Evolutionary conservation across 345 rosid species (phyloP).

Genomic region (Carallia pectinifolia): DNA sequence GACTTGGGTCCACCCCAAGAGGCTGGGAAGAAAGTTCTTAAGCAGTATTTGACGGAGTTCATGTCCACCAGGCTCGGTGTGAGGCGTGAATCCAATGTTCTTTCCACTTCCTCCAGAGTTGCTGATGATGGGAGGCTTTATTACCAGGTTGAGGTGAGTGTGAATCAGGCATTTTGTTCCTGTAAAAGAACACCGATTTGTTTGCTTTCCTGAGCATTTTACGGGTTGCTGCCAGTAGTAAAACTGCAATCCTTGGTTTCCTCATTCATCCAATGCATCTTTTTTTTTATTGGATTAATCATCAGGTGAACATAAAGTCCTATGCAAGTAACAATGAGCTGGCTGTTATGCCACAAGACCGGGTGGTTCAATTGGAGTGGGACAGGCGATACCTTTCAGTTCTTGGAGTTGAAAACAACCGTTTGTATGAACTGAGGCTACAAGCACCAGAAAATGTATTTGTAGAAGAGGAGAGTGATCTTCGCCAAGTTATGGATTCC

Average conservation of each 20-base stretch:
- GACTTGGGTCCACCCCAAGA: conserved; percentile 86
- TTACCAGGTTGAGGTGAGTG: conserved; percentile 82
- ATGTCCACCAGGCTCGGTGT: conserved; percentile 97
- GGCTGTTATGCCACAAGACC: conserved; percentile 86
- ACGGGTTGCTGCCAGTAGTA: background rate
- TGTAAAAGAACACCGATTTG: background rate
- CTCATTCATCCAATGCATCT: background rate
- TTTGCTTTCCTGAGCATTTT: background rate
- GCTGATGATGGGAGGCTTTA: conserved; percentile 92
- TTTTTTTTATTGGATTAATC: conserved; percentile 12
- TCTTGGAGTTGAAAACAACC: conserved; percentile 80
- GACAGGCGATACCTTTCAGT: conserved; percentile 81
- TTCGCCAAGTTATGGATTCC: conserved; percentile 83
- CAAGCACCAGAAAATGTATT: conserved; percentile 93
- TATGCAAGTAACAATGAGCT: conserved; percentile 86
- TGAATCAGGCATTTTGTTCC: background rate
- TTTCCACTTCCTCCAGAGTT: conserved; percentile 70
- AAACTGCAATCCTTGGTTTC: background rate
- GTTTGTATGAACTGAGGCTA: conserved; percentile 72
- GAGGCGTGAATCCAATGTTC: conserved; percentile 60
- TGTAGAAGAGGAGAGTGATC: conserved; percentile 72
- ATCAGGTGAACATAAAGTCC: conserved; percentile 89
- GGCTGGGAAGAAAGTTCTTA: conserved; percentile 75
- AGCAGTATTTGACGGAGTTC: conserved; percentile 89
- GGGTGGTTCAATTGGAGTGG: conserved; percentile 87